Base-by-base conservation (phyloP, 768 basidiomycete species). In the Tylopilus intermedius region DNA sequence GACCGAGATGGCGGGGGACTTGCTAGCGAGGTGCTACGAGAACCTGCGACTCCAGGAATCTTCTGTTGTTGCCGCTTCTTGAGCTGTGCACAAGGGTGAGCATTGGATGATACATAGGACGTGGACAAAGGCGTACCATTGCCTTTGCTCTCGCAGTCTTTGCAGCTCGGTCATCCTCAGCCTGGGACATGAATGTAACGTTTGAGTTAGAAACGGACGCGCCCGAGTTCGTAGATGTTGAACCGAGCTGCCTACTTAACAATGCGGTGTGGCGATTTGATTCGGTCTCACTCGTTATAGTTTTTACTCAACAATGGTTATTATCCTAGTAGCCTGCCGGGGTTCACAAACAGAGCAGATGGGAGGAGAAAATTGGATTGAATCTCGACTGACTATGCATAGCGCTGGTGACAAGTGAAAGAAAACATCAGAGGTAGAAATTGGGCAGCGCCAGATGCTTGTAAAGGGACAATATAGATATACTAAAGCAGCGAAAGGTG, bases 111-210 rank as follows among this genome's bases (percentile, higher is more conserved):
- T 0, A 18, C 27, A 45, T 21, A 8, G 26, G 29, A 7, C 14
- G 37, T 24, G 2, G 47, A 27, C 5, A 38, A 46, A 51, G 47
- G 68, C 78, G 53, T 66, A 91, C 90, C 81, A 93, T 64, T 45
- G 87, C 89, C 68, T 87, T 89, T 50, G 87, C 90, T 56, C 90
- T 81, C 3, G 90, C 90, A 50, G 90, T 81, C 70, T 87, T 90
- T 14, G 81, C 82, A 49, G 88, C 87, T 55, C 90, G 81, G 56
- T 92, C 90, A 47, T 79, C 77, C 4, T 89, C 89, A 24, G 83
- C 77, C 81, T 64, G 56, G 27, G 57, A 59, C 58, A 62, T 68
- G 57, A 48, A 26, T 43, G 47, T 32, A 29, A 49, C 39, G 42
- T 35, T 30, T 14, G n/a, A 41, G 29, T 47, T 40, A 39, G 49